Conservation (phyloP, 169 alveolate species). For the Plasmodium gaboni region DNA sequence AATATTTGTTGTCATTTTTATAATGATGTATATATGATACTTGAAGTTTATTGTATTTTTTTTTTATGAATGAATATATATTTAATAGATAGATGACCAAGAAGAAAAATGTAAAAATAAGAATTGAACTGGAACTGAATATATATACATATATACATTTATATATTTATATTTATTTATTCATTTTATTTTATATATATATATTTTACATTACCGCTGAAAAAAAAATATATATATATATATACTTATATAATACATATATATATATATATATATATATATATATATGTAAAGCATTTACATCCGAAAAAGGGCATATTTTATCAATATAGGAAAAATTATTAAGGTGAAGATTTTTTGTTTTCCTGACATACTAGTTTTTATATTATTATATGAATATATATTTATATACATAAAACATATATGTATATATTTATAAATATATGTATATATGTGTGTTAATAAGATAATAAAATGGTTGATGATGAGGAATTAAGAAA, state of each 20-base stretch:
- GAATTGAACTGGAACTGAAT: background rate
- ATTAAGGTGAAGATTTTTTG: background rate
- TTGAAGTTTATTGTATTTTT: no score
- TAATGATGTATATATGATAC: no score
- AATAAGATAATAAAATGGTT: slow-evolving; percentile 27
- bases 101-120: no score
- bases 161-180: background rate
- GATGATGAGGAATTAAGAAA: slow-evolving; percentile 62
- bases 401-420: background rate
- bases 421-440: background rate
- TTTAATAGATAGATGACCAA: no score
- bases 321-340: no score
- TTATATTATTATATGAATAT: background rate
- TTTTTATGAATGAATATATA: no score
- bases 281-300: background rate
- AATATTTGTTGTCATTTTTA: no score
- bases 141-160: background rate
- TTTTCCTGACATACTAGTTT: background rate
- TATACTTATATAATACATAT: no score
- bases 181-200: background rate
- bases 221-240: no score
- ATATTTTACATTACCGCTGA: background rate
- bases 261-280: background rate
- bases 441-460: background rate
- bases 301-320: no score